A percentile compares a stretch with the other conserved stretches of the same genome.
These are phyloP conservation scores for Hypoxylon sp. DNA, from an alignment of 2,329 filamentous ascomycete genomes.

Conservation along the genomic window DNA sequence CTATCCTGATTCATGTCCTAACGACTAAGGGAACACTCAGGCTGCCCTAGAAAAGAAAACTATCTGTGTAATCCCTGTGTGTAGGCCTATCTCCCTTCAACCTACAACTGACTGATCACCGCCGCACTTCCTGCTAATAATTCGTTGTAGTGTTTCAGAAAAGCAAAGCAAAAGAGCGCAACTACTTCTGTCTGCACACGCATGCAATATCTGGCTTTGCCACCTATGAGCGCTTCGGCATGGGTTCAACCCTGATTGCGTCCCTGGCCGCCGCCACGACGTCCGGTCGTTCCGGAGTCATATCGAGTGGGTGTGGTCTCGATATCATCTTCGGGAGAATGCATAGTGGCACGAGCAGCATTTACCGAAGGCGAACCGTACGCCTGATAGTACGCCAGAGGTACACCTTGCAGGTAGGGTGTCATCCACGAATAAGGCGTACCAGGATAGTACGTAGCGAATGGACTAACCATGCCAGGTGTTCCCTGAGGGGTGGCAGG, in stretches of 20 bases:
- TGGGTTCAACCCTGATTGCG: neutral
- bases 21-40: conserved; percentile 13
- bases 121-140: conserved; percentile 8
- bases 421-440: conserved; percentile 46
- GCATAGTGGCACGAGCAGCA: neutral
- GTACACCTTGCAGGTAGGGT: conserved; percentile 49
- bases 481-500: conserved; percentile 41
- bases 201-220: neutral
- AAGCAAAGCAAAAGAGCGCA: conserved; percentile 4
- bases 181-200: neutral
- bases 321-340: neutral
- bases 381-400: conserved; percentile 35
- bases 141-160: conserved; percentile 2
- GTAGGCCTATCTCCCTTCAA: neutral
- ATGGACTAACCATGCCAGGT: conserved; percentile 40
- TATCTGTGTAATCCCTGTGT: neutral
- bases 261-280: conserved; percentile 4
- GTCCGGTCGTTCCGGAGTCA: conserved; percentile 14
- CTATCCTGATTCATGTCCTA: conserved; percentile 50
- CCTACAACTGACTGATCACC: conserved; percentile 6
- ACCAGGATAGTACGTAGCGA: conserved; percentile 37
- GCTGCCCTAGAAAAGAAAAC: conserved; percentile 6
- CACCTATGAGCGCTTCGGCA: neutral
- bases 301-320: conserved; percentile 11
- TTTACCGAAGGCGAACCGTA: conserved; percentile 20